Evolutionary conservation across 768 basidiomycete species (phyloP), one percentile per base, ranked within the genome.

Genomic region (Galerina marginata): DNA sequence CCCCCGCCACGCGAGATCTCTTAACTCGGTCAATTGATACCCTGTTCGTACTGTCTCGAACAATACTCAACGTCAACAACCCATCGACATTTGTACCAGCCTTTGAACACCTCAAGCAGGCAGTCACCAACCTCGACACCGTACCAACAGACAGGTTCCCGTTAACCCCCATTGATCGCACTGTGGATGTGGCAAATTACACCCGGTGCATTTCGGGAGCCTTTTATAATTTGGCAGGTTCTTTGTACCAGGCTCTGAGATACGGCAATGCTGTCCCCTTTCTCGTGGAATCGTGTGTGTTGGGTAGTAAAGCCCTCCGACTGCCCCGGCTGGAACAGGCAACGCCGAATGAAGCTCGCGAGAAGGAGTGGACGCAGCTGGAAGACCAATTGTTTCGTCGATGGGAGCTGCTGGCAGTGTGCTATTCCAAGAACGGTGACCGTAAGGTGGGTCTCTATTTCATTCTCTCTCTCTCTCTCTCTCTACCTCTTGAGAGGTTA

Each of bases 351-450:
- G 65, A 62, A 36, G 58, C 52, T 4, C 60, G 59, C 37, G 73
- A 72, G 69, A 79, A 62, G 61, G 84, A 78, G 39, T 91, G 89
- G 87, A 75, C 57, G 45, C 82, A 85, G 62, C 76, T 92, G 1
- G 82, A 85, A 58, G 86, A 87, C 36, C 87, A 90, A 61, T 65
- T 95, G 26, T 84, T 82, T 63, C 81, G 88, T 20, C 77, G 94
- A 47, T 96, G 89, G 84, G 93, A 97, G 74, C 71, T 96, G 33
- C 76, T 96, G 25, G 94, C 84, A 0, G 85, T 90, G 4, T 94
- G 92, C 70, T 87, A 86, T 67, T 81, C 83, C 29, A 95, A 92
- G 72, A 86, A 87, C 26, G 90, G 89, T 0, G 90, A 96, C 64
- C 81, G 89, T 20, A 84, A 83, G 82, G 95, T 92, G 46, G 33